Percentiles rank a stretch among this genome's conserved stretches.
Evolutionary conservation across 352 stramenopile species (phyloP).

Genomic region (Phytopythium chamaehyphon): DNA sequence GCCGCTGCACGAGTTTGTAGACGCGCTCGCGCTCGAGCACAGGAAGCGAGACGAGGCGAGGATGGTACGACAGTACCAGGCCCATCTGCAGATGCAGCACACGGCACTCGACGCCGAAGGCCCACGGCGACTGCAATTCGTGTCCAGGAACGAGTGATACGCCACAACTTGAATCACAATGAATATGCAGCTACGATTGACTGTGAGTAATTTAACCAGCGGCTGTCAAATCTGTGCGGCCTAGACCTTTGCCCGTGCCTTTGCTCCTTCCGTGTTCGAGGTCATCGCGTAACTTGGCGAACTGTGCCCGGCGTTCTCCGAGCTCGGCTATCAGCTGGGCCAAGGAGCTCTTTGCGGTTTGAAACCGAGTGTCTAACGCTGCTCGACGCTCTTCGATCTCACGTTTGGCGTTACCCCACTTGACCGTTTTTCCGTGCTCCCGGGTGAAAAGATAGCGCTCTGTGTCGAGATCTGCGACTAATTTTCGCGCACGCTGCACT

Average conservation of each 20-base stretch:
- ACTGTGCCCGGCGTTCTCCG: conserved; percentile 7
- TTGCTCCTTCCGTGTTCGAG: conserved; percentile 31
- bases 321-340: conserved; percentile 11
- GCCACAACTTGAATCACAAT: too few species aligned
- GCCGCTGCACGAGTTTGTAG: conserved; percentile 65
- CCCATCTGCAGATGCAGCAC: conserved; percentile 25
- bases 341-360: conserved; percentile 6
- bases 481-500: conserved; percentile 24
- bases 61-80: conserved; percentile 28
- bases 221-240: background rate
- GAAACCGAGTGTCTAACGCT: conserved; percentile 23
- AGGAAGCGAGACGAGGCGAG: conserved; percentile 46
- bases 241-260: conserved; percentile 32
- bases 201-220: background rate
- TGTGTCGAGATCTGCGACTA: conserved; percentile 41
- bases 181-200: too few species aligned
- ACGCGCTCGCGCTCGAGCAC: conserved; percentile 59
- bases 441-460: conserved; percentile 41
- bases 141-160: conserved; percentile 5
- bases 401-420: conserved; percentile 58
- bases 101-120: conserved; percentile 1
- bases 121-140: conserved; percentile 18
- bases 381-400: conserved; percentile 36
- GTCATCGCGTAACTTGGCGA: conserved; percentile 21
- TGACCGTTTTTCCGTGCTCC: conserved; percentile 32